Percentiles rank a stretch among this genome's conserved stretches.
phyloP scores from a whole-genome alignment of 306 rosid species.

The Rosa persica region DNA sequence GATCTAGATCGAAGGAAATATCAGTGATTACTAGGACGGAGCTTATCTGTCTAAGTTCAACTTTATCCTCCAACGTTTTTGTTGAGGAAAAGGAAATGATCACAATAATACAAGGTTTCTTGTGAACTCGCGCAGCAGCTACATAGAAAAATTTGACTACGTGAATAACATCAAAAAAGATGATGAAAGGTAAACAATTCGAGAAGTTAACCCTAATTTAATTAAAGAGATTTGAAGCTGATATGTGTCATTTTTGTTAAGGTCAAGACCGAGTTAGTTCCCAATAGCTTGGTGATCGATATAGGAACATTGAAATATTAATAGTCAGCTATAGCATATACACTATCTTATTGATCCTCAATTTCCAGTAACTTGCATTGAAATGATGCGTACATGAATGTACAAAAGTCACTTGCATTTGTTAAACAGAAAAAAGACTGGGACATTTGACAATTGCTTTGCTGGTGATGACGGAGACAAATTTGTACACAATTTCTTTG shows the following conservation, averaged over 20 bases:
- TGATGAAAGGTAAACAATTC: neutral
- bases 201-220: neutral
- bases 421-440: constrained; percentile 25
- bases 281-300: constrained; percentile 9
- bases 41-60: neutral
- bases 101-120: constrained; percentile 17
- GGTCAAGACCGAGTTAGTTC: neutral
- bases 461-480: constrained; percentile 16
- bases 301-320: neutral
- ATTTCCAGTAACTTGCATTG: constrained; percentile 27
- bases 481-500: constrained; percentile 16
- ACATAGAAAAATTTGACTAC: neutral
- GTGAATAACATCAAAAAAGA: constrained; percentile 4
- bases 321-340: neutral
- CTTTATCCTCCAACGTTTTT: neutral
- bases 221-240: neutral
- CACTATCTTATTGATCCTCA: constrained; percentile 9
- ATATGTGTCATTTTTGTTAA: neutral
- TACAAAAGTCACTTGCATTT: constrained; percentile 35
- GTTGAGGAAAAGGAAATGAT: constrained; percentile 1
- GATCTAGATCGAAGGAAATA: neutral
- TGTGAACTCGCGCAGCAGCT: constrained; percentile 5
- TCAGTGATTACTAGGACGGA: neutral
- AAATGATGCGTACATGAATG: constrained; percentile 9
- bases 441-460: constrained; percentile 25